phyloP scores from a whole-genome alignment of 768 basidiomycete species.

The Clathrus columnatus region DNA sequence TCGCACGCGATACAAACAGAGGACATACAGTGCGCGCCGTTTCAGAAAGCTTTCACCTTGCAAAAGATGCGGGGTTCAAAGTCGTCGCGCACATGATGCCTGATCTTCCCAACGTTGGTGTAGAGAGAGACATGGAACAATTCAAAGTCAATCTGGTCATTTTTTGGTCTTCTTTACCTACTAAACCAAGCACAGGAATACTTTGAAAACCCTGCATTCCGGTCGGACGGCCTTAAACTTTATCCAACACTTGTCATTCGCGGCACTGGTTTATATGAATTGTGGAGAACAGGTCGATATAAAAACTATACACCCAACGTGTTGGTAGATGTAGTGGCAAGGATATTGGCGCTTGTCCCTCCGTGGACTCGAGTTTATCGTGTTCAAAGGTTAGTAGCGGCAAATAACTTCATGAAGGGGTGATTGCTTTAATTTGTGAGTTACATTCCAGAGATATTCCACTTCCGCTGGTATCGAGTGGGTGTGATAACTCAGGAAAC shows the following conservation, averaged over 20 bases:
- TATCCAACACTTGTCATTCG: conserved; percentile 98
- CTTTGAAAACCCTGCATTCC: conserved; percentile 96
- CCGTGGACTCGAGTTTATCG: conserved; percentile 99
- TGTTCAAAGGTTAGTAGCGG: conserved; percentile 67
- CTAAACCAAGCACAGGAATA: conserved; percentile 47
- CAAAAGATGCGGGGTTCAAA: conserved; percentile 99
- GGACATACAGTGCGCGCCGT: conserved; percentile 98
- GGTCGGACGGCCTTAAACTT: conserved; percentile 95
- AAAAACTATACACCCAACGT: conserved; percentile 99
- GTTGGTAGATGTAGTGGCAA: conserved; percentile 91
- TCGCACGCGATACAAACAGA: conserved; percentile 96
- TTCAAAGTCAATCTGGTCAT: conserved; percentile 50
- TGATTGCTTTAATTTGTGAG: not conserved
- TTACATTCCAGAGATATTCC: conserved; percentile 76
- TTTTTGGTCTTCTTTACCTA: not conserved
- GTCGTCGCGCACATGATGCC: conserved; percentile 99
- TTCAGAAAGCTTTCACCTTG: conserved; percentile 92
- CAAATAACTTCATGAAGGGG: not conserved
- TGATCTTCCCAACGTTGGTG: conserved; percentile 93
- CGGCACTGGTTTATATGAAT: conserved; percentile 90
- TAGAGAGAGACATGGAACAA: conserved; percentile 95
- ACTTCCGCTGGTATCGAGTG: conserved; percentile 89
- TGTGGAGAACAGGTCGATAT: conserved; percentile 95
- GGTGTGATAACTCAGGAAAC: conserved; percentile 97
- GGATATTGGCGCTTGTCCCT: conserved; percentile 92